phyloP scores from a whole-genome alignment of 2,329 filamentous ascomycete species.

The Zopfia rhizophila region DNA sequence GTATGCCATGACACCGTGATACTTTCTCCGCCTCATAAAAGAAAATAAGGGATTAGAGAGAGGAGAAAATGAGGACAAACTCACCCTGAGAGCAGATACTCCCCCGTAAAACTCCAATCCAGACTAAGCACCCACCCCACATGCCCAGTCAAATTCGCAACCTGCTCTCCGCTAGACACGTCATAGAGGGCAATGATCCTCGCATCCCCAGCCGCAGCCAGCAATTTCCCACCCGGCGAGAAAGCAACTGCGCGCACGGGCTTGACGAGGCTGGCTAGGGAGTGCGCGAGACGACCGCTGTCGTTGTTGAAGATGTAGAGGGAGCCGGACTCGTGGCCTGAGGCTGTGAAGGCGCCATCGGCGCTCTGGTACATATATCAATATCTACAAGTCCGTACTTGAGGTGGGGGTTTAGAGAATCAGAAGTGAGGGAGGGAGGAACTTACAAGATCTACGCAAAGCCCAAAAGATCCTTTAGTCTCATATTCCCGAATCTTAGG shows the following conservation, averaged over 20 bases:
- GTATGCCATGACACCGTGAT: not conserved
- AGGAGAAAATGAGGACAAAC: slow-evolving; percentile 26
- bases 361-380: slow-evolving; percentile 58
- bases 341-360: slow-evolving; percentile 87
- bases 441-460: slow-evolving; percentile 80
- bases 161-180: slow-evolving; percentile 89
- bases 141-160: slow-evolving; percentile 83
- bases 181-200: slow-evolving; percentile 92
- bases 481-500: slow-evolving; percentile 84
- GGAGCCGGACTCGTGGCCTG: slow-evolving; percentile 89
- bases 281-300: slow-evolving; percentile 84
- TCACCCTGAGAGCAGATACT: slow-evolving; percentile 85
- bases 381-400: slow-evolving; percentile 3
- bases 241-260: slow-evolving; percentile 88
- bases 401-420: too few relatives aligned
- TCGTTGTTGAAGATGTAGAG: slow-evolving; percentile 97
- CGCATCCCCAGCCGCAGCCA: slow-evolving; percentile 91
- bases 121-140: slow-evolving; percentile 89
- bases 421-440: not conserved
- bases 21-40: not conserved
- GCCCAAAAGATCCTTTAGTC: slow-evolving; percentile 91
- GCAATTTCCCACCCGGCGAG: slow-evolving; percentile 82
- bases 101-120: slow-evolving; percentile 93
- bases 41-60: not conserved
- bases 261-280: slow-evolving; percentile 85